Percentiles rank a stretch among this genome's conserved stretches.
Evolutionary conservation across 176 grass and related monocot species (phyloP).

Genomic region (Elymus sibiricus): DNA sequence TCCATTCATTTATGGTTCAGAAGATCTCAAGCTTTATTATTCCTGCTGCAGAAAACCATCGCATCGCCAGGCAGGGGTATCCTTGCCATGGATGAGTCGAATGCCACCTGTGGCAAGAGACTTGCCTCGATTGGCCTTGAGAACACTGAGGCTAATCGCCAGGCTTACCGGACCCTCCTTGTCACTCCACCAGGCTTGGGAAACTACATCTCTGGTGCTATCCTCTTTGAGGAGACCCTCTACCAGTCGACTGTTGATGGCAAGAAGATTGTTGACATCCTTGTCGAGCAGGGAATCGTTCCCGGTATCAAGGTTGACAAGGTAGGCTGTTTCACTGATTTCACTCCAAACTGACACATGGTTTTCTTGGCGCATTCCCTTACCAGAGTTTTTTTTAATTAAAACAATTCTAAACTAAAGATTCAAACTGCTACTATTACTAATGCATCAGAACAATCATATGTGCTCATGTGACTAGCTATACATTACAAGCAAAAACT

Average conservation of each 20-base stretch:
- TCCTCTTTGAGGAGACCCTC: slow-evolving; percentile 99
- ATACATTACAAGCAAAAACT: not conserved
- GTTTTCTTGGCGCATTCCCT: not conserved
- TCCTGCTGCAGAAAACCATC: slow-evolving; percentile 75
- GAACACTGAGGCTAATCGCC: slow-evolving; percentile 98
- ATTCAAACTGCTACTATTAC: not conserved
- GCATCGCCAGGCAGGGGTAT: slow-evolving; percentile 94
- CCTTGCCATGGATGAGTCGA: slow-evolving; percentile 97
- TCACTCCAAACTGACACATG: not conserved
- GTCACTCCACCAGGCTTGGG: slow-evolving; percentile 68
- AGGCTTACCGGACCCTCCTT: slow-evolving; percentile 92
- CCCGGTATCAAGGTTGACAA: slow-evolving; percentile 99
- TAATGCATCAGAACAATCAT: not conserved
- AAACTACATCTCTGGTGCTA: slow-evolving; percentile 90
- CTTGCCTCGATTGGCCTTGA: slow-evolving; percentile 91
- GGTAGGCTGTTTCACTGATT: slow-evolving; percentile 37
- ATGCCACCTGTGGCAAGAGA: slow-evolving; percentile 96
- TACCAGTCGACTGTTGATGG: slow-evolving; percentile 96
- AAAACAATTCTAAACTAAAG: not conserved
- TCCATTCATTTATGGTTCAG: not conserved
- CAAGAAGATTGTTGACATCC: slow-evolving; percentile 97
- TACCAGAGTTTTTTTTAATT: not conserved
- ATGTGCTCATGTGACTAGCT: not conserved
- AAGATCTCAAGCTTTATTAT: slow-evolving; percentile 12
- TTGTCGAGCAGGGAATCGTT: slow-evolving; percentile 70